Conservation (phyloP, 2,329 filamentous ascomycete genomes). For the Cladosporium cucumerinum region DNA sequence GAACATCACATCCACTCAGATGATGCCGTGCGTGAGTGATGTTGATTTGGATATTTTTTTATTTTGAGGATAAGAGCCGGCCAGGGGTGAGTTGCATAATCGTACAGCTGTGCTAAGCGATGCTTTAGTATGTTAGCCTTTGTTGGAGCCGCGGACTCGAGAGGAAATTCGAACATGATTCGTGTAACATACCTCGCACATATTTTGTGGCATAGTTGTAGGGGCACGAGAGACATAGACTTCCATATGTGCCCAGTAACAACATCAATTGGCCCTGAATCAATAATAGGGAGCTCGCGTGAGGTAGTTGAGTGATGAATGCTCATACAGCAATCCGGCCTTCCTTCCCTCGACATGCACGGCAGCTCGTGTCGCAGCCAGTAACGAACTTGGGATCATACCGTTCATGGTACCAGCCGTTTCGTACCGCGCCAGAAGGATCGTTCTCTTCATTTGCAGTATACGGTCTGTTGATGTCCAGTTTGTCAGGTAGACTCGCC, state of each 20-base stretch:
- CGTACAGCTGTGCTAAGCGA: not conserved
- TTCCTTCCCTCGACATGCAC: constrained; percentile 2
- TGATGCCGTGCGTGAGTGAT: not conserved
- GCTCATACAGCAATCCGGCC: constrained; percentile 2
- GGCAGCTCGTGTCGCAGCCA: constrained; percentile 1
- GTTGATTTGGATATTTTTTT: not conserved
- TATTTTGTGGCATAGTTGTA: not conserved
- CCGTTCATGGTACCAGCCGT: constrained; percentile 5
- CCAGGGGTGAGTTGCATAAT: not conserved
- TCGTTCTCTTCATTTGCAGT: constrained; percentile 13
- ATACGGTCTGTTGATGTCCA: constrained; percentile 7
- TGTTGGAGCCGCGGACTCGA: not conserved
- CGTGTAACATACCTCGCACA: not conserved
- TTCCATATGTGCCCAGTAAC: not conserved
- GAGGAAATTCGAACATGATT: not conserved
- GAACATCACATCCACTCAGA: not conserved
- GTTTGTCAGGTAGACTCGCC: not conserved
- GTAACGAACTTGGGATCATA: constrained; percentile 1
- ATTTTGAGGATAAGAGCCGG: not conserved
- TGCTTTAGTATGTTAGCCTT: not conserved
- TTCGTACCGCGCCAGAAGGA: constrained; percentile 1
- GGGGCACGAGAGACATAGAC: not conserved
- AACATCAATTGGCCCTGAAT: not conserved
- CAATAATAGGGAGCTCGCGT: not conserved
- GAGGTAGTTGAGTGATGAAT: not conserved